These are phyloP conservation scores for Cladosporium sp. DNA, from an alignment of 2,329 filamentous ascomycete genomes.

Conservation along the genomic window DNA sequence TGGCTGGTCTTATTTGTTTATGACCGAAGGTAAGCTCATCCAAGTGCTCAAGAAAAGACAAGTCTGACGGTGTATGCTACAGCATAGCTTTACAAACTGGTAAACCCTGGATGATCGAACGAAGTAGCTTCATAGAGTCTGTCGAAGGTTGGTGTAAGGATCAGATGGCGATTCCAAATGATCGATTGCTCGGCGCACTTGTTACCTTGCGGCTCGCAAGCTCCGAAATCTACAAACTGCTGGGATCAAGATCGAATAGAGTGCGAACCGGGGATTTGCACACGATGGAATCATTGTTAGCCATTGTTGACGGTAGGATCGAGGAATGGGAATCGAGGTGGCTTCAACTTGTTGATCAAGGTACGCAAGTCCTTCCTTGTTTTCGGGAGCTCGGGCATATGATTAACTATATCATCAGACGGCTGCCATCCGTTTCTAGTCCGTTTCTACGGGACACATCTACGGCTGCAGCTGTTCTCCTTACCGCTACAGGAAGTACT, in stretches of 20 bases:
- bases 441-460: constrained; percentile 38
- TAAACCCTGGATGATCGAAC: constrained; percentile 42
- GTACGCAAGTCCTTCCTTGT: neutral
- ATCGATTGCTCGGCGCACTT: constrained; percentile 36
- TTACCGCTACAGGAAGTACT: constrained; percentile 33
- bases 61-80: neutral
- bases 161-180: constrained; percentile 29
- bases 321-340: neutral
- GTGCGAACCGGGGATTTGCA: neutral
- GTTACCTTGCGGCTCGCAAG: constrained; percentile 35
- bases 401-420: no score
- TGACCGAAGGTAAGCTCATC: neutral
- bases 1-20: neutral
- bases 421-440: constrained; percentile 35
- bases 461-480: constrained; percentile 37
- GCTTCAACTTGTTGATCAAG: neutral
- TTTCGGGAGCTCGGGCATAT: no score
- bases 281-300: neutral
- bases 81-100: constrained; percentile 41
- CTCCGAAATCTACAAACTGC: constrained; percentile 32
- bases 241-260: constrained; percentile 9
- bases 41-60: no score
- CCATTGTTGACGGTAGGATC: neutral
- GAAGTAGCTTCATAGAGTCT: constrained; percentile 36
- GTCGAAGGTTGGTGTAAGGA: constrained; percentile 34